A percentile compares a stretch with the other conserved stretches of the same genome.
phyloP scores from a whole-genome alignment of 2,329 filamentous ascomycete species.

The Fusarium sp. region DNA sequence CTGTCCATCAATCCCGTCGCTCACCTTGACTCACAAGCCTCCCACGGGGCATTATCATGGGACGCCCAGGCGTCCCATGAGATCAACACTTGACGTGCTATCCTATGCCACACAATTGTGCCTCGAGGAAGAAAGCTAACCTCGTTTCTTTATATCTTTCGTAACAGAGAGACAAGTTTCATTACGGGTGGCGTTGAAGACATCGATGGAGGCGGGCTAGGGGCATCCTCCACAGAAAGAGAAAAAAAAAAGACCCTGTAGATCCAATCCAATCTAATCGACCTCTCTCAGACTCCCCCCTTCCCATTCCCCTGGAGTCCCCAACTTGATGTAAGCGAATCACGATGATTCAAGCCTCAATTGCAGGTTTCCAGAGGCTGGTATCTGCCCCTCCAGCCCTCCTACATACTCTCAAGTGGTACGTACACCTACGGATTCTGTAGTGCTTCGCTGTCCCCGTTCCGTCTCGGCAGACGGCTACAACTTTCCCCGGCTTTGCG shows the following conservation, averaged over 20 bases:
- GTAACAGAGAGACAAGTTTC: slow-evolving; percentile 8
- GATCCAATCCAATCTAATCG: slow-evolving; percentile 41
- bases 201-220: slow-evolving; percentile 24
- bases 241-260: slow-evolving; percentile 35
- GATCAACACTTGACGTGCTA: slow-evolving; percentile 1
- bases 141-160: slow-evolving; percentile 8
- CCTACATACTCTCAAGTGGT: background rate
- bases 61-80: slow-evolving; percentile 24
- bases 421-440: slow-evolving; percentile 2
- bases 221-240: slow-evolving; percentile 28
- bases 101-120: slow-evolving; percentile 22
- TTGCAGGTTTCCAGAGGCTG: slow-evolving; percentile 14
- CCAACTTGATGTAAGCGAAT: slow-evolving; percentile 23
- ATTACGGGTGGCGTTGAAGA: slow-evolving; percentile 29
- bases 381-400: background rate
- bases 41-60: slow-evolving; percentile 30
- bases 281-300: slow-evolving; percentile 21
- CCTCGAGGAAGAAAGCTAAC: slow-evolving; percentile 1
- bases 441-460: background rate
- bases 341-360: slow-evolving; percentile 31
- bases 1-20: background rate
- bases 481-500: slow-evolving; percentile 33
- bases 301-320: slow-evolving; percentile 30
- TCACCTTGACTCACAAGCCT: background rate
- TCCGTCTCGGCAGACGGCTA: slow-evolving; percentile 23